phyloP scores from a whole-genome alignment of 2,329 filamentous ascomycete species.

The Fusarium piperis region DNA sequence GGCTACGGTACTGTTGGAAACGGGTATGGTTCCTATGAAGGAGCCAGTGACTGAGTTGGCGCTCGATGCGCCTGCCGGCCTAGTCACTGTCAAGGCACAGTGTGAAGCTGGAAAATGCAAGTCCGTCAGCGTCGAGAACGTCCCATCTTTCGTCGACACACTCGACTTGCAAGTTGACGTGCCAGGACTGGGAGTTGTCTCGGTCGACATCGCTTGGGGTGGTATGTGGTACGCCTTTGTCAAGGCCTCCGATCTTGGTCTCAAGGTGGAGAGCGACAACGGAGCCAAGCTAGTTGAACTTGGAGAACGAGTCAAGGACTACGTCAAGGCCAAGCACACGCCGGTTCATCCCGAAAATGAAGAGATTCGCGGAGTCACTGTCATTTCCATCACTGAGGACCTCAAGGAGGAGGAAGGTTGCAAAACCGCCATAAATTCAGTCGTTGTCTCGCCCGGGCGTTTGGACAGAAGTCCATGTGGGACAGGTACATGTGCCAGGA shows the following conservation, averaged over 20 bases:
- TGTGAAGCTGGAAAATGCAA: slow-evolving; percentile 56
- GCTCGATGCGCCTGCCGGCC: slow-evolving; percentile 56
- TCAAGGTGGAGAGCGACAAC: slow-evolving; percentile 44
- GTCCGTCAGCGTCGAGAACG: slow-evolving; percentile 56
- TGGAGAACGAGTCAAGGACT: slow-evolving; percentile 54
- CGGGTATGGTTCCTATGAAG: slow-evolving; percentile 57
- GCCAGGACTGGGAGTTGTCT: slow-evolving; percentile 51
- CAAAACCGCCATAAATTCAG: slow-evolving; percentile 50
- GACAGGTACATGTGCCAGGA: slow-evolving; percentile 55
- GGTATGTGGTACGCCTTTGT: slow-evolving; percentile 58
- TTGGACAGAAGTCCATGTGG: slow-evolving; percentile 59
- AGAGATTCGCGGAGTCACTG: slow-evolving; percentile 52
- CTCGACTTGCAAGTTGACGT: slow-evolving; percentile 53
- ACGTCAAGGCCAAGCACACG: slow-evolving; percentile 46
- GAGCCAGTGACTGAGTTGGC: slow-evolving; percentile 53
- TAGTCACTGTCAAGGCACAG: slow-evolving; percentile 53
- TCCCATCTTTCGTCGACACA: slow-evolving; percentile 53
- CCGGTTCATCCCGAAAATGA: slow-evolving; percentile 56
- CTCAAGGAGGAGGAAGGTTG: slow-evolving; percentile 32
- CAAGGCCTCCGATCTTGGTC: slow-evolving; percentile 47
- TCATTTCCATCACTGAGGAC: slow-evolving; percentile 50
- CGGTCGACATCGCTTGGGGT: slow-evolving; percentile 57
- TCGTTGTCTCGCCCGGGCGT: slow-evolving; percentile 56
- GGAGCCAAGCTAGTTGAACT: slow-evolving; percentile 51
- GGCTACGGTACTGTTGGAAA: slow-evolving; percentile 57